phyloP scores from a whole-genome alignment of 1,284 basidiomycete species.

The Ceratobasidium theobromae region DNA sequence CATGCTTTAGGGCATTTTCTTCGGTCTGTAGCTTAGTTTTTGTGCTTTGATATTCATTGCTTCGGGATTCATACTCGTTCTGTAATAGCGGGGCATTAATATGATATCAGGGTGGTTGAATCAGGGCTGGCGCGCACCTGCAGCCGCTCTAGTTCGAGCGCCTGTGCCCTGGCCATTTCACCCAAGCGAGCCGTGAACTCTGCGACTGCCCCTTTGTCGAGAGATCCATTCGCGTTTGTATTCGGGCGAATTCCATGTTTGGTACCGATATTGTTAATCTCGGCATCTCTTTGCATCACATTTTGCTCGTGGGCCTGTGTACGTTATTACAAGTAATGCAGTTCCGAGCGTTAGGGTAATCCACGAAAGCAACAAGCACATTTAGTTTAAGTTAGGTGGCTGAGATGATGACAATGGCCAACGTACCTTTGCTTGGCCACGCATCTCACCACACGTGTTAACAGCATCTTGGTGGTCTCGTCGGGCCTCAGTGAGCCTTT shows the following conservation, averaged over 20 bases:
- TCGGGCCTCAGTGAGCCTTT: constrained; percentile 57
- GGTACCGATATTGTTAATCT: constrained; percentile 68
- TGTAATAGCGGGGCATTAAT: not conserved
- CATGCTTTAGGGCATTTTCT: constrained; percentile 30
- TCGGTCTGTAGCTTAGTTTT: constrained; percentile 40
- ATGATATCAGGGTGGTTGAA: not conserved
- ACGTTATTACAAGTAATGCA: not conserved
- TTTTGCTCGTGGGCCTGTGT: constrained; percentile 72
- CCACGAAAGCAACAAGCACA: not conserved
- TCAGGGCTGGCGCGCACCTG: constrained; percentile 50
- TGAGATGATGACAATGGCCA: not conserved
- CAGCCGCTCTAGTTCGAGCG: constrained; percentile 57
- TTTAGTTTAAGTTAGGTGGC: not conserved
- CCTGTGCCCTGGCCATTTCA: constrained; percentile 60
- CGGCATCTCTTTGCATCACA: constrained; percentile 69
- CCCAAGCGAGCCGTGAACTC: constrained; percentile 67
- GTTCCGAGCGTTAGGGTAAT: no score
- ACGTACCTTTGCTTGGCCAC: constrained; percentile 63
- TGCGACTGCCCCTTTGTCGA: constrained; percentile 65
- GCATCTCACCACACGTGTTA: constrained; percentile 60
- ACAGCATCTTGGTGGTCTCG: constrained; percentile 58
- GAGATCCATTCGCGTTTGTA: constrained; percentile 40
- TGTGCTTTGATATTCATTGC: constrained; percentile 42
- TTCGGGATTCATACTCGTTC: constrained; percentile 28
- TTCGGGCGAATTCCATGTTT: constrained; percentile 31